phyloP scores from a whole-genome alignment of 2,329 filamentous ascomycete species.

The Pestalotiopsis sp. region DNA sequence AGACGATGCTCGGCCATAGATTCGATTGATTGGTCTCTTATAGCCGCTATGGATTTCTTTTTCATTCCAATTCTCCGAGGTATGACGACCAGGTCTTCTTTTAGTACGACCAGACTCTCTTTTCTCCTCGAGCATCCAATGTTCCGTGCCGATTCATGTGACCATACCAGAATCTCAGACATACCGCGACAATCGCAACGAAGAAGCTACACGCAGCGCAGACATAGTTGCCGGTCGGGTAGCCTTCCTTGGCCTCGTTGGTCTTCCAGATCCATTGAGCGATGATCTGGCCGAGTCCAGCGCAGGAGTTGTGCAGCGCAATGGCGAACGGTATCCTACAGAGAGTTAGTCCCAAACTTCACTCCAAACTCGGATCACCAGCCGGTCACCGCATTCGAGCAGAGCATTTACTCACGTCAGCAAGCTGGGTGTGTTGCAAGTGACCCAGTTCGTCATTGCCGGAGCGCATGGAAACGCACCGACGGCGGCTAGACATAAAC shows the following conservation, averaged over 20 bases:
- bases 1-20: neutral
- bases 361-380: neutral
- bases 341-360: neutral
- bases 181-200: conserved; percentile 20
- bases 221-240: conserved; percentile 39
- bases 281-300: conserved; percentile 37
- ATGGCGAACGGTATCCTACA: conserved; percentile 33
- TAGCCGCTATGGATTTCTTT: neutral
- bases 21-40: neutral
- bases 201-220: conserved; percentile 38
- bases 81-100: neutral
- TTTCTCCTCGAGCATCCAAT: conserved; percentile 20
- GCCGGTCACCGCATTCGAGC: neutral
- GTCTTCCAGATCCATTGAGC: conserved; percentile 40
- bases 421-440: conserved; percentile 36
- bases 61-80: neutral
- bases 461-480: conserved; percentile 37
- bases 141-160: conserved; percentile 23
- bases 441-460: conserved; percentile 37
- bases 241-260: conserved; percentile 28
- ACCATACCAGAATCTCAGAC: conserved; percentile 21
- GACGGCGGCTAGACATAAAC: conserved; percentile 34
- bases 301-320: conserved; percentile 36
- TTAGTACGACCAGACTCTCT: conserved; percentile 25
- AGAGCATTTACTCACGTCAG: conserved; percentile 19